phyloP scores from a whole-genome alignment of 1,139 yeast species.

The Hyphopichia fennica region DNA sequence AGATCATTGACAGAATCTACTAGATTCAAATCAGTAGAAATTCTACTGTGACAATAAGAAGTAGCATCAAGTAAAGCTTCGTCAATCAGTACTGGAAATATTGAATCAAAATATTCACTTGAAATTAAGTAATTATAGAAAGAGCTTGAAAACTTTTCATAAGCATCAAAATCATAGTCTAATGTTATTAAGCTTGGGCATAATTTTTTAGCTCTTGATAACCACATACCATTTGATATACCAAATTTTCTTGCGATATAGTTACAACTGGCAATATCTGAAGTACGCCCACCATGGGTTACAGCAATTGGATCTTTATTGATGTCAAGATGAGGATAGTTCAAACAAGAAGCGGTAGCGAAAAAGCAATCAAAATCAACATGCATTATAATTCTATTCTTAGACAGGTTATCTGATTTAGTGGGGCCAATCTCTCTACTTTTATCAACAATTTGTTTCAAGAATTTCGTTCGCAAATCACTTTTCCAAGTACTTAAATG shows the following conservation, averaged over 20 bases:
- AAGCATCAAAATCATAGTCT: constrained; percentile 73
- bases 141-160: constrained; percentile 52
- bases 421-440: constrained; percentile 2
- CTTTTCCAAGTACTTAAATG: constrained; percentile 88
- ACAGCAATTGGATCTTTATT: constrained; percentile 73
- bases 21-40: not conserved
- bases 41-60: constrained; percentile 20
- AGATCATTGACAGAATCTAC: constrained; percentile 18
- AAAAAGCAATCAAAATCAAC: constrained; percentile 94
- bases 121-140: constrained; percentile 56
- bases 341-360: constrained; percentile 77
- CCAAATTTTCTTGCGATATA: constrained; percentile 78
- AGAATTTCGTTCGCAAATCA: constrained; percentile 62
- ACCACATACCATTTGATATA: constrained; percentile 89
- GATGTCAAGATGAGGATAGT: constrained; percentile 56
- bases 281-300: constrained; percentile 69
- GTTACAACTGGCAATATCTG: constrained; percentile 91
- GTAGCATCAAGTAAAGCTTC: constrained; percentile 81
- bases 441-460: constrained; percentile 36
- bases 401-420: not conserved
- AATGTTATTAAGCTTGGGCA: constrained; percentile 67
- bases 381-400: constrained; percentile 55
- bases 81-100: constrained; percentile 87
- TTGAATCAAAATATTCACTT: constrained; percentile 51
- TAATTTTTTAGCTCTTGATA: constrained; percentile 54